Evolutionary conservation across 805 yeast species (phyloP), one percentile per base, ranked within the genome.

Genomic region (Pichia pseudocactophila): DNA sequence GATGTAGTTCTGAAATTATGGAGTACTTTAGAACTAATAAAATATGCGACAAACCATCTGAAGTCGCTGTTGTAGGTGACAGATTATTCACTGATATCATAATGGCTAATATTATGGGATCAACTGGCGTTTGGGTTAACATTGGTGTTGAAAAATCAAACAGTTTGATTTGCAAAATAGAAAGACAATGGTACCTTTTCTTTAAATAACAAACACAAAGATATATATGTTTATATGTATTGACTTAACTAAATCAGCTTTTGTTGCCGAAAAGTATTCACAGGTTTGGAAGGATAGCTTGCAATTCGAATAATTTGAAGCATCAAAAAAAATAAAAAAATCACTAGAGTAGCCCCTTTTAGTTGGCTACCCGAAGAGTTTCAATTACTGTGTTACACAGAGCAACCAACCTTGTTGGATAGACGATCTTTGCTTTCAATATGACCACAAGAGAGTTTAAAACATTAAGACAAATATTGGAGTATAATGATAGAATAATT

Each of bases 81-180:
- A 65, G 98, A 31, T 68, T 92, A 20, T 78, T 88, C 62, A 92
- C 98, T 0, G 98, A 92, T 59, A 74, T 92, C 42, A 63, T 89
- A 40, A 84, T 92, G 95, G 96, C 97, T 16, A 90, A 92, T 54
- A 69, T 80, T 69, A 87, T 90, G 95, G 95, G 95, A 0, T 69
- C 92, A 0, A 75, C 77, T 61, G 84, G 90, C 0, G 70, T 87
- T 3, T 92, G 97, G 96, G 56, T 92, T 2, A 66, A 73, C 40
- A 78, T 78, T 19, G 97, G 97, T 4, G 95, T 88, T 4, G 65
- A 64, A 43, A 59, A 65, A 35, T 72, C 82, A 2, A 60, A 68
- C 20, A 70, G 73, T 42, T 35, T 69, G 12, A 69, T 79, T 34
- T 78, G 81, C 25, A 63, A 64, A 11, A 39, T 75, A 11, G 89